A percentile compares a stretch with the other conserved stretches of the same genome.
Conservation (phyloP, 352 stramenopile species). For the Phytophthora multivora region DNA sequence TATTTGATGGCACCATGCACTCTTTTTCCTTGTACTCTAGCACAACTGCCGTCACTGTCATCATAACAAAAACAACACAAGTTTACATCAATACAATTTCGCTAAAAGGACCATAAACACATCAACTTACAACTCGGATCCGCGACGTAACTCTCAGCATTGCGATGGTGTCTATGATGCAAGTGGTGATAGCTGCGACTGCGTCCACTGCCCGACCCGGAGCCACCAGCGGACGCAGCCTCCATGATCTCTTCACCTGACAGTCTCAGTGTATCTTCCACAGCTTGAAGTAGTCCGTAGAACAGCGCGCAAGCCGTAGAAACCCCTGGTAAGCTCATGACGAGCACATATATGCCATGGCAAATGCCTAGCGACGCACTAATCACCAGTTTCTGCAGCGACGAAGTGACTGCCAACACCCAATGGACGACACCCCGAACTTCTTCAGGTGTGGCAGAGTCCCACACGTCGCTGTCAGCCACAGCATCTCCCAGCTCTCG, state of each 20-base stretch:
- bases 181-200: slow-evolving; percentile 43
- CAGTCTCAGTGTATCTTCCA: slow-evolving; percentile 69
- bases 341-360: slow-evolving; percentile 71
- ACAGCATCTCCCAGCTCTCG: slow-evolving; percentile 50
- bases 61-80: slow-evolving; percentile 10
- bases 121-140: slow-evolving; percentile 65
- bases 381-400: slow-evolving; percentile 61
- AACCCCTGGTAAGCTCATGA: slow-evolving; percentile 78
- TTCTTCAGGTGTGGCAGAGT: slow-evolving; percentile 58
- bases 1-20: slow-evolving; percentile 77
- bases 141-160: slow-evolving; percentile 60
- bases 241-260: slow-evolving; percentile 46
- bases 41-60: slow-evolving; percentile 79
- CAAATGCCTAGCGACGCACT: slow-evolving; percentile 59
- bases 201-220: slow-evolving; percentile 14
- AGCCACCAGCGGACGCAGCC: slow-evolving; percentile 28
- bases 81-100: not conserved
- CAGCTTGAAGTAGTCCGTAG: slow-evolving; percentile 67
- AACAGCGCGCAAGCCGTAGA: slow-evolving; percentile 72
- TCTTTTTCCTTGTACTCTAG: slow-evolving; percentile 89
- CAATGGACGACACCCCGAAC: slow-evolving; percentile 73
- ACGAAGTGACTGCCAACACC: slow-evolving; percentile 60
- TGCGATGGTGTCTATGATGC: slow-evolving; percentile 34
- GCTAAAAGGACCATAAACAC: no score
- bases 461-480: slow-evolving; percentile 63